Percentiles rank a stretch among this genome's conserved stretches.
phyloP scores from a whole-genome alignment of 2,329 filamentous ascomycete genomes.

The Fusarium nisikadoi region DNA sequence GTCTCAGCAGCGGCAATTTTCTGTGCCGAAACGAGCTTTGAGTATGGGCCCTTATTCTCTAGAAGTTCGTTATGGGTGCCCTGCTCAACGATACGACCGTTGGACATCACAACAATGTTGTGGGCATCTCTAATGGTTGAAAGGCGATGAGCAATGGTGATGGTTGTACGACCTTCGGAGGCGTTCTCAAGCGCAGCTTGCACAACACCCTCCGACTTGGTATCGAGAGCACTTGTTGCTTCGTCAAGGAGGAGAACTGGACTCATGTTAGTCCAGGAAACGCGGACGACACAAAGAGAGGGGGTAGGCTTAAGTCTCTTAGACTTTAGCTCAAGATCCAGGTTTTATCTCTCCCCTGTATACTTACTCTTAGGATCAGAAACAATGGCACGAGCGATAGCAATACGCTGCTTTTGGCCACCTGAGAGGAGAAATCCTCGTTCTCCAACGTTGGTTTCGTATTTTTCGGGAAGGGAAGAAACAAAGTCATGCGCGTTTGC shows the following conservation, averaged over 20 bases:
- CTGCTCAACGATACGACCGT: constrained; percentile 90
- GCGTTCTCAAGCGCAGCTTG: constrained; percentile 92
- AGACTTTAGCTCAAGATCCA: too few relatives aligned
- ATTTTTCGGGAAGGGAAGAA: constrained; percentile 81
- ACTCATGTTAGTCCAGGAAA: constrained; percentile 6
- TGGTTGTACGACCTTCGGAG: constrained; percentile 87
- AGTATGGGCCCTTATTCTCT: constrained; percentile 77
- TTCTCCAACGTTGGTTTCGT: constrained; percentile 95
- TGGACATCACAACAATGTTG: constrained; percentile 93
- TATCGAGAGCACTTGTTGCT: constrained; percentile 92
- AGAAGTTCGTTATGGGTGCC: constrained; percentile 87
- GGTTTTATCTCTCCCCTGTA: neutral
- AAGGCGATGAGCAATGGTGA: constrained; percentile 93
- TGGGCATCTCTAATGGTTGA: constrained; percentile 95
- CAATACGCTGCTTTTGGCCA: constrained; percentile 96
- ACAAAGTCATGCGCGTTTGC: constrained; percentile 97
- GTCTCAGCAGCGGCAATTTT: constrained; percentile 75
- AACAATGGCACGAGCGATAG: constrained; percentile 90
- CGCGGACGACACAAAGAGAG: neutral
- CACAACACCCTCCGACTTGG: constrained; percentile 92
- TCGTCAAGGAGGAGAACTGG: constrained; percentile 88
- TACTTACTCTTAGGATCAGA: constrained; percentile 81
- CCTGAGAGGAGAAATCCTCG: constrained; percentile 92
- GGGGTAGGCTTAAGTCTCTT: neutral
- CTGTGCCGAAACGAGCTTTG: constrained; percentile 87